phyloP scores from a whole-genome alignment of 306 rosid genomes.

The Psophocarpus tetragonolobus region DNA sequence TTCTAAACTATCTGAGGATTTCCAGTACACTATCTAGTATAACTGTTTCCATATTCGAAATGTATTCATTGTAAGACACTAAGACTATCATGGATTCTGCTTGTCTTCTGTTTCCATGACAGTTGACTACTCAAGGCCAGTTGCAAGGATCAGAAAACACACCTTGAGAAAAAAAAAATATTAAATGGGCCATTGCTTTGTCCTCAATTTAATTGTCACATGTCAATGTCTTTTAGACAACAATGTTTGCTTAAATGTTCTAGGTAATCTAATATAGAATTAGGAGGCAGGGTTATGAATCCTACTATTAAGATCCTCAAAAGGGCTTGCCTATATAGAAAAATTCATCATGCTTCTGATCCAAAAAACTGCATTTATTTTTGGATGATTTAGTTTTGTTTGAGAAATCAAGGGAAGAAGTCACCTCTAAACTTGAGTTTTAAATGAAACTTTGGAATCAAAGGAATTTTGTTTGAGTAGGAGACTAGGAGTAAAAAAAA shows the following conservation, averaged over 20 bases:
- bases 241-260: conserved; percentile 17
- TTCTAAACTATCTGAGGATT: conserved; percentile 18
- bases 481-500: neutral
- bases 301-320: conserved; percentile 11
- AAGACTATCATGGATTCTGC: neutral
- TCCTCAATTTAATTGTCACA: neutral
- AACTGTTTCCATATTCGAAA: conserved; percentile 12
- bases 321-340: neutral
- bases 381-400: neutral
- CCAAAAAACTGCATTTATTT: neutral
- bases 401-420: neutral
- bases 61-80: conserved; percentile 5
- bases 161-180: neutral
- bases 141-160: conserved; percentile 3
- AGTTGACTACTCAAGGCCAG: conserved; percentile 11
- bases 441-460: neutral
- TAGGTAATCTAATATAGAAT: conserved; percentile 12
- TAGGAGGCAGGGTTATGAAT: conserved; percentile 10
- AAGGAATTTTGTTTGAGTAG: neutral
- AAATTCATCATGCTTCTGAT: neutral
- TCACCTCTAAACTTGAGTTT: neutral
- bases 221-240: neutral
- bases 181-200: neutral
- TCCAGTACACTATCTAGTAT: neutral
- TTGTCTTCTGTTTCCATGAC: conserved; percentile 1